These are phyloP conservation scores for Stropharia rugosoannulata DNA, from an alignment of 768 basidiomycete species.

Conservation along the genomic window DNA sequence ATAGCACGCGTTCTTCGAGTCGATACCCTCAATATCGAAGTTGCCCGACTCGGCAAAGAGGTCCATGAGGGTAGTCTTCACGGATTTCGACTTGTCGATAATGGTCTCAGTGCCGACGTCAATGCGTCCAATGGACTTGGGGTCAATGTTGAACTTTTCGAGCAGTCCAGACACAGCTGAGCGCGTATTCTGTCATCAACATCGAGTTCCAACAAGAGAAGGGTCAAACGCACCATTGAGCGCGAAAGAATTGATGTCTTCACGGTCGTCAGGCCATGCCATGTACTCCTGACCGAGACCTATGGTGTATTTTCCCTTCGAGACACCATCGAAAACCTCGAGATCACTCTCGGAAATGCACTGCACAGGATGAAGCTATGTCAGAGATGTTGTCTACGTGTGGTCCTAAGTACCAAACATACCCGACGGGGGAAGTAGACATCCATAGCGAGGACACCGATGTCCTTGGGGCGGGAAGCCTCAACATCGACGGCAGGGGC, in stretches of 20 bases:
- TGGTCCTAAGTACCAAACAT: slow-evolving; percentile 26
- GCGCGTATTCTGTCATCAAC: slow-evolving; percentile 6
- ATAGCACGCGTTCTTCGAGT: slow-evolving; percentile 99
- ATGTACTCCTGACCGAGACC: slow-evolving; percentile 97
- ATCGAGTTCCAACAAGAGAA: neutral
- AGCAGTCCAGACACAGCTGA: slow-evolving; percentile 87
- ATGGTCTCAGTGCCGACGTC: slow-evolving; percentile 99
- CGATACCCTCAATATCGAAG: slow-evolving; percentile 97
- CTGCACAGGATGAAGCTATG: slow-evolving; percentile 35
- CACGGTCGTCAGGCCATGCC: slow-evolving; percentile 98
- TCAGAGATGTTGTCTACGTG: slow-evolving; percentile 7
- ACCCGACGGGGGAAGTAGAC: slow-evolving; percentile 94
- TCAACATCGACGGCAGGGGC: slow-evolving; percentile 33
- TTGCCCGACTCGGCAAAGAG: slow-evolving; percentile 92
- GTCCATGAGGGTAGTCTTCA: slow-evolving; percentile 98
- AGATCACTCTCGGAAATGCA: slow-evolving; percentile 96
- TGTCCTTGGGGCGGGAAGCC: slow-evolving; percentile 78
- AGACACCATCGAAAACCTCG: slow-evolving; percentile 91
- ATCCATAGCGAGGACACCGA: slow-evolving; percentile 92
- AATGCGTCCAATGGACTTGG: slow-evolving; percentile 93
- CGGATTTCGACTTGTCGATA: slow-evolving; percentile 99
- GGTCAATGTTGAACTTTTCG: slow-evolving; percentile 94
- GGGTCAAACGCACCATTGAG: slow-evolving; percentile 68
- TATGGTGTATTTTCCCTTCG: slow-evolving; percentile 98
- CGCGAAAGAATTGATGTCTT: slow-evolving; percentile 98